Conservation (phyloP, 768 basidiomycete genomes). For the Mycena chlorophos region DNA sequence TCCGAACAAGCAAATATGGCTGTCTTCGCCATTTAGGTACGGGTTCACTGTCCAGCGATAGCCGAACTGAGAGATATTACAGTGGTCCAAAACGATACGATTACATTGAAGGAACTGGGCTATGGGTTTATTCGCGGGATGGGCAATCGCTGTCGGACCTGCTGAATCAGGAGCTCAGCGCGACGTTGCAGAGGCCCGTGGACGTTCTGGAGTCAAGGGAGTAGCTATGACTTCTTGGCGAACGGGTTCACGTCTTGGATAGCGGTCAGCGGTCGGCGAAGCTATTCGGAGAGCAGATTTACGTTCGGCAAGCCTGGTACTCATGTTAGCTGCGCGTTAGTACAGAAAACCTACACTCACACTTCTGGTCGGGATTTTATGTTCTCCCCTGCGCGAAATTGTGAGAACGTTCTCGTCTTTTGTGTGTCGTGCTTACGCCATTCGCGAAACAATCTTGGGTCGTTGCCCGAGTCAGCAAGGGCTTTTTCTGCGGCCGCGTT, state of each 20-base stretch:
- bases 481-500: slow-evolving; percentile 7
- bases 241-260: neutral
- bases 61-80: slow-evolving; percentile 1
- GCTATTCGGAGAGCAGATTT: neutral
- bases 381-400: slow-evolving; percentile 7
- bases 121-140: slow-evolving; percentile 81
- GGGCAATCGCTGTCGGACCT: slow-evolving; percentile 57
- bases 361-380: slow-evolving; percentile 9
- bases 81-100: slow-evolving; percentile 95
- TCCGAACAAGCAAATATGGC: slow-evolving; percentile 96
- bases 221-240: slow-evolving; percentile 24
- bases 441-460: slow-evolving; percentile 12
- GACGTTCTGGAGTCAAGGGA: slow-evolving; percentile 17
- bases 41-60: slow-evolving; percentile 11
- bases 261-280: neutral
- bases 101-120: slow-evolving; percentile 52
- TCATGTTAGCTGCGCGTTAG: neutral
- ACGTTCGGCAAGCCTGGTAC: neutral
- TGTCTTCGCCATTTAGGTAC: slow-evolving; percentile 85
- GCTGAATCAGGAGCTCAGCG: slow-evolving; percentile 68
- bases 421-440: slow-evolving; percentile 12
- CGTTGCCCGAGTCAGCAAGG: slow-evolving; percentile 15
- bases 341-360: neutral
- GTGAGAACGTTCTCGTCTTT: neutral
- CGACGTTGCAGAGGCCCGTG: slow-evolving; percentile 35